These are phyloP conservation scores for Geotrichum candidum DNA, from an alignment of 1,139 yeast genomes.

Conservation along the genomic window DNA sequence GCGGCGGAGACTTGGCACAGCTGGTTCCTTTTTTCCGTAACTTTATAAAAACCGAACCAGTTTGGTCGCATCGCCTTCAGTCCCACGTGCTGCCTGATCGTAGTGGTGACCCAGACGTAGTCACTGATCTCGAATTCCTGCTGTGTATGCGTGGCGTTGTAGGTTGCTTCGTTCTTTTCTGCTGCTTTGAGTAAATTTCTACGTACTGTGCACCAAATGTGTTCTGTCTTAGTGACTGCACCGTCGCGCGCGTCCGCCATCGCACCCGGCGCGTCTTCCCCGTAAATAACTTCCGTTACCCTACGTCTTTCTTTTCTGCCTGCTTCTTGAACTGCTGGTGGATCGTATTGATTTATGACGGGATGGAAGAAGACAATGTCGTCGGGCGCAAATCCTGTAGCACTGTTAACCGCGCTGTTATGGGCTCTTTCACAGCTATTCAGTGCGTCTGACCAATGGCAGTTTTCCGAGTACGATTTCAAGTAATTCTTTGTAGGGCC, in stretches of 20 bases:
- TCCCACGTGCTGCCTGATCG: background rate
- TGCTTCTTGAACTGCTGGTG: background rate
- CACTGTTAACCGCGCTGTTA: background rate
- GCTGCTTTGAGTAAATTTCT: background rate
- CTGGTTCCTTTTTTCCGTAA: too few species aligned
- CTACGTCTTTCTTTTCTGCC: background rate
- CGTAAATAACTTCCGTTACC: background rate
- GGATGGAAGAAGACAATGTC: background rate
- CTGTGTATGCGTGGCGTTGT: background rate
- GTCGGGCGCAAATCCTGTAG: background rate
- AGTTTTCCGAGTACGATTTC: background rate
- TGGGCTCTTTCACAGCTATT: background rate
- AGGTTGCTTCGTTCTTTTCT: background rate
- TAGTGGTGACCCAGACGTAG: background rate
- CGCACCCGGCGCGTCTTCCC: background rate
- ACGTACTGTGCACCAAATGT: background rate
- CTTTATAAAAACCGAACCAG: background rate
- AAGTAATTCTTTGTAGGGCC: background rate
- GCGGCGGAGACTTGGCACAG: too few species aligned
- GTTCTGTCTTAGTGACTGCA: background rate
- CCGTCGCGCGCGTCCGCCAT: background rate
- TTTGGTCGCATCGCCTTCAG: background rate
- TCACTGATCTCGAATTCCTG: background rate
- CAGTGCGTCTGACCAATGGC: background rate
- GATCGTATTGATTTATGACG: background rate